These are phyloP conservation scores for Fusarium oxysporum DNA, from an alignment of 2,329 filamentous ascomycete species.

Conservation along the genomic window DNA sequence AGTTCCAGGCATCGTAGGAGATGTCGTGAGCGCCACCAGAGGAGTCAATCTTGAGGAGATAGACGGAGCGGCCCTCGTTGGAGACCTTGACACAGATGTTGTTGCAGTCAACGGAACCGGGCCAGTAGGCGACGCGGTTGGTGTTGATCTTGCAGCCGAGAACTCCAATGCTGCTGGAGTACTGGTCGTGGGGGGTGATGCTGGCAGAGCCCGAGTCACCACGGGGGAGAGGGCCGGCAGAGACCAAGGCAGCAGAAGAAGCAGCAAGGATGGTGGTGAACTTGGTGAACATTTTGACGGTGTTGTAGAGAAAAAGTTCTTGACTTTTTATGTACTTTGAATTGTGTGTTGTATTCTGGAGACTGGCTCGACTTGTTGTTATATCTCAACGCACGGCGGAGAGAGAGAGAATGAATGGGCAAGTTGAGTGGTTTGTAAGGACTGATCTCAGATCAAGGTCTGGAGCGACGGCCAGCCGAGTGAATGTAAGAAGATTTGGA, in stretches of 20 bases:
- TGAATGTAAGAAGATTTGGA: slow-evolving; percentile 34
- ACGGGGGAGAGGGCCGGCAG: slow-evolving; percentile 44
- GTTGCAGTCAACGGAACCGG: slow-evolving; percentile 62
- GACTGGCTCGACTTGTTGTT: slow-evolving; percentile 44
- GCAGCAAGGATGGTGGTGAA: slow-evolving; percentile 49
- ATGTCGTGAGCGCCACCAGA: slow-evolving; percentile 69
- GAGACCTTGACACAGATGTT: slow-evolving; percentile 67
- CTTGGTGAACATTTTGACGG: slow-evolving; percentile 46
- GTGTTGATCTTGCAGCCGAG: slow-evolving; percentile 71
- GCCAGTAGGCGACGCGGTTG: slow-evolving; percentile 72
- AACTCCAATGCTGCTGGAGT: slow-evolving; percentile 68
- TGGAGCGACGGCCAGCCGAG: slow-evolving; percentile 45
- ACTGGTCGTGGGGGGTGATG: slow-evolving; percentile 67
- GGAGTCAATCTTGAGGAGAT: slow-evolving; percentile 69
- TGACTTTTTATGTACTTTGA: slow-evolving; percentile 23
- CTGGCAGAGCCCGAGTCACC: slow-evolving; percentile 47
- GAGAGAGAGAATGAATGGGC: slow-evolving; percentile 38
- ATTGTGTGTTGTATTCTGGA: slow-evolving; percentile 19
- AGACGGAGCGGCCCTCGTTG: slow-evolving; percentile 60
- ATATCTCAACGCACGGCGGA: slow-evolving; percentile 47
- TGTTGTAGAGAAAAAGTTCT: slow-evolving; percentile 21
- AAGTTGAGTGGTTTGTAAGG: slow-evolving; percentile 36
- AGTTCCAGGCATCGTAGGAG: slow-evolving; percentile 72
- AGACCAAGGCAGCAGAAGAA: slow-evolving; percentile 46
- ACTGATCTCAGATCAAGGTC: slow-evolving; percentile 47